A percentile compares a stretch with the other conserved stretches of the same genome.
Evolutionary conservation across 129 eudicot genomes (phyloP).

Genomic region (Tanacetum coccineum): DNA sequence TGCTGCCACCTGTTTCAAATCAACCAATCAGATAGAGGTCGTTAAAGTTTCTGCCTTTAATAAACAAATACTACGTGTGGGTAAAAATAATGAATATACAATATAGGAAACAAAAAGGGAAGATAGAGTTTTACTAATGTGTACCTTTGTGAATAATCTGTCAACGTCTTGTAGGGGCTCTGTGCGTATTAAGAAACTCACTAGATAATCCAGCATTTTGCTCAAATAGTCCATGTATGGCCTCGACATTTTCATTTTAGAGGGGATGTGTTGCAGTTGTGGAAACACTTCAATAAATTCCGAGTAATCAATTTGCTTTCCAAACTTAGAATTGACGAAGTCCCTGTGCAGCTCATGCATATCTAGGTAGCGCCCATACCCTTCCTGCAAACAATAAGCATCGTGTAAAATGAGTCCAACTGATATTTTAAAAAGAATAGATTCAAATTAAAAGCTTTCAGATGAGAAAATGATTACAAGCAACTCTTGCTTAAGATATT

Average conservation of each 20-base stretch:
- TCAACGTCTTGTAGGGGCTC: conserved; percentile 94
- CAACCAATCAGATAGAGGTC: conserved; percentile 1
- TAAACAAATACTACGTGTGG: background rate
- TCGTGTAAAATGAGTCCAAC: no score
- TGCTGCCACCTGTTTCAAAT: conserved; percentile 52
- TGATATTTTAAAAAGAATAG: background rate
- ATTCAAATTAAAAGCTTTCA: background rate
- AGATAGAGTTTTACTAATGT: background rate
- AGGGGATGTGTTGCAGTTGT: conserved; percentile 58
- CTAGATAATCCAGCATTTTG: conserved; percentile 77
- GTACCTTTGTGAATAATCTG: conserved; percentile 87
- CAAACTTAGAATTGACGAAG: conserved; percentile 82
- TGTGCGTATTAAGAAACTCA: conserved; percentile 76
- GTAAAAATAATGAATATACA: background rate
- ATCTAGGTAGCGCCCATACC: conserved; percentile 82
- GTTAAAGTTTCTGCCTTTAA: background rate
- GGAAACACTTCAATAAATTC: conserved; percentile 76
- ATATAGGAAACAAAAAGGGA: background rate
- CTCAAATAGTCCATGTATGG: conserved; percentile 73
- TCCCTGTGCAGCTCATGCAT: conserved; percentile 76
- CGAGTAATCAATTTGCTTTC: conserved; percentile 66
- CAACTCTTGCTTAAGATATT: no score
- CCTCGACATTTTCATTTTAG: conserved; percentile 71
- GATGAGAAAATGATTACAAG: no score
- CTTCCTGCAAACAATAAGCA: conserved; percentile 62